Percentiles rank a stretch among this genome's conserved stretches.
These are phyloP conservation scores for Wallacemonas sp. DNA, from an alignment of 208 protist genomes.

Conservation along the genomic window DNA sequence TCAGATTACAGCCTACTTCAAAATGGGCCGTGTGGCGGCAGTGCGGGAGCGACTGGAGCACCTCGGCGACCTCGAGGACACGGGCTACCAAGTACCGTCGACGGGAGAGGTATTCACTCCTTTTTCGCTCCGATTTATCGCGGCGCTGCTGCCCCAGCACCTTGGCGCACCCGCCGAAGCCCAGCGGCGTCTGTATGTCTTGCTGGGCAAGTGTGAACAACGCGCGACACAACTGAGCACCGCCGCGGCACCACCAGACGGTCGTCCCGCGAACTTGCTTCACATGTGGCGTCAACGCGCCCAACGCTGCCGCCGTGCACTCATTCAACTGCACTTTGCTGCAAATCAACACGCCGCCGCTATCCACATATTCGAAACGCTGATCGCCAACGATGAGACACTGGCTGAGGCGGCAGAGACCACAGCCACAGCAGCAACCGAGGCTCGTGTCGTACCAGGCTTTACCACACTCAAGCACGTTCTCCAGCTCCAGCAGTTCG, in stretches of 20 bases:
- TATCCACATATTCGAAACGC: constrained; percentile 39
- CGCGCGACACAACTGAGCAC: constrained; percentile 18
- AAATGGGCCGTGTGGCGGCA: constrained; percentile 52
- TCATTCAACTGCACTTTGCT: constrained; percentile 63
- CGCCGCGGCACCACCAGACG: background rate
- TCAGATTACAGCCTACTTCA: constrained; percentile 72
- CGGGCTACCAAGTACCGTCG: constrained; percentile 41
- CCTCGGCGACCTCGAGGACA: constrained; percentile 66
- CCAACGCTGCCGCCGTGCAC: constrained; percentile 53
- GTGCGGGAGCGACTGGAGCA: constrained; percentile 62
- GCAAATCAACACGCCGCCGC: constrained; percentile 56
- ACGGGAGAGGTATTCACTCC: constrained; percentile 67
- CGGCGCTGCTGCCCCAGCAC: constrained; percentile 68
- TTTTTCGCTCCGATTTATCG: constrained; percentile 80
- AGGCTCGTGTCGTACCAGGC: background rate
- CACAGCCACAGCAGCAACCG: background rate
- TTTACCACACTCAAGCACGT: constrained; percentile 25
- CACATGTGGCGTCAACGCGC: constrained; percentile 36
- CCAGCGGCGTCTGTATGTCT: constrained; percentile 47
- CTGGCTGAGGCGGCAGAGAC: background rate
- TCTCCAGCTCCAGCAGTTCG: constrained; percentile 40
- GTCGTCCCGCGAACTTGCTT: background rate
- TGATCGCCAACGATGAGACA: constrained; percentile 34
- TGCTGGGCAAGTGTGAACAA: constrained; percentile 56
- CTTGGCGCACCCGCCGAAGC: constrained; percentile 53